Evolutionary conservation across 1,139 yeast species (phyloP), one percentile per base, ranked within the genome.

Genomic region (Yamadazyma dendronema): DNA sequence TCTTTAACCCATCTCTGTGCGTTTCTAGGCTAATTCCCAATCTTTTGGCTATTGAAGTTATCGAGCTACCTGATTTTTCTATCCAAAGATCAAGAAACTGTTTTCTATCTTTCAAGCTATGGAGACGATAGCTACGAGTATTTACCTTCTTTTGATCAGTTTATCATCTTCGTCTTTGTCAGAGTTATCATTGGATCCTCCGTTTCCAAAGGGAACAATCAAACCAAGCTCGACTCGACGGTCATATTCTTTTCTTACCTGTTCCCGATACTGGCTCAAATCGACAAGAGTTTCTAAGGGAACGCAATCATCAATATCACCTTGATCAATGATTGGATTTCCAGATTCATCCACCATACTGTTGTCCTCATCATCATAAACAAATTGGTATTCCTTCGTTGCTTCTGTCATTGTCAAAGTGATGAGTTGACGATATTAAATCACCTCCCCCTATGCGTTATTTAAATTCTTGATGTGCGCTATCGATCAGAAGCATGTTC

Each of bases 1-100:
- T 22, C 41, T 28, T 33, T 43, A n/a, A 42, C 46, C 48, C 47
- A 39, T 25, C 39, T 40, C 27, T 40, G 46, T 13, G 43, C 41
- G n/a, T 29, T 38, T 28, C 42, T 26, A 12, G 35, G 32, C 23
- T 25, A 24, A 39, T 37, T 16, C 42, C 42, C 28, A 41, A 35
- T 25, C 14, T 13, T 16, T 30, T 37, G 16, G 43, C 43, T 7
- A 41, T 41, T 17, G 43, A 37, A 22, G 36, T 14, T 15, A 38
- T 38, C n/a, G 46, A 38, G 10, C 35, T 14, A 11, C 36, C 39
- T 28, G 43, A 43, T n/a, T n/a, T n/a, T n/a, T n/a, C n/a, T n/a
- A n/a, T n/a, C n/a, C n/a, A n/a, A n/a, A n/a, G n/a, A n/a, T n/a
- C n/a, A n/a, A n/a, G n/a, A n/a, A n/a, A n/a, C n/a, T n/a, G n/a